These are phyloP conservation scores for Fraxinus ornus DNA, from an alignment of 305 asterid genomes.

Conservation along the genomic window DNA sequence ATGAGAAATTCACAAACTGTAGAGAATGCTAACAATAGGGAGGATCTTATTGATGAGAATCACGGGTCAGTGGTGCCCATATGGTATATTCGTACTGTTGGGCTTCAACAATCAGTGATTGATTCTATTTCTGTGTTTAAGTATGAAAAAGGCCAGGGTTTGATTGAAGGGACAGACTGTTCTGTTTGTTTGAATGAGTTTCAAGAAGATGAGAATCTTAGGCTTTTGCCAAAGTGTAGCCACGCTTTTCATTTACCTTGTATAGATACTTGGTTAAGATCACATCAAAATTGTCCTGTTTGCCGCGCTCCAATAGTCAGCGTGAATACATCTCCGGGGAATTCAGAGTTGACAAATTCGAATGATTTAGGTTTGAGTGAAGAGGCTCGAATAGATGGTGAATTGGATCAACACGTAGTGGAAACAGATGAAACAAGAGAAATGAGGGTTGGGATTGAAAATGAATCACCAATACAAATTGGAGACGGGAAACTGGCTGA, in stretches of 20 bases:
- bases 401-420: constrained; percentile 1
- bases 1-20: neutral
- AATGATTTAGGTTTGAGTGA: constrained; percentile 1
- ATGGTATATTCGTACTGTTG: constrained; percentile 67
- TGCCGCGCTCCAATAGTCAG: constrained; percentile 60
- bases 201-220: constrained; percentile 52
- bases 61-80: constrained; percentile 44
- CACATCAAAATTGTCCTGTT: constrained; percentile 72
- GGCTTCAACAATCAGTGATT: constrained; percentile 53
- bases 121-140: constrained; percentile 50
- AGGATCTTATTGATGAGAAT: constrained; percentile 38
- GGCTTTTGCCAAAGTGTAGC: constrained; percentile 72
- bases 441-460: constrained; percentile 8
- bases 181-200: constrained; percentile 70
- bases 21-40: constrained; percentile 17
- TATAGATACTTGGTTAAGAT: constrained; percentile 70
- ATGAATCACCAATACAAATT: neutral
- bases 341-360: neutral
- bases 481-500: constrained; percentile 7
- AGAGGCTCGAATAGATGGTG: neutral
- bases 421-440: neutral
- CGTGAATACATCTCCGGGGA: neutral
- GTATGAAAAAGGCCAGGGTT: constrained; percentile 36
- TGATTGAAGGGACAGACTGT: constrained; percentile 58
- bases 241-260: constrained; percentile 72